Conservation (phyloP, 306 rosid genomes). For the Vicia faba region DNA sequence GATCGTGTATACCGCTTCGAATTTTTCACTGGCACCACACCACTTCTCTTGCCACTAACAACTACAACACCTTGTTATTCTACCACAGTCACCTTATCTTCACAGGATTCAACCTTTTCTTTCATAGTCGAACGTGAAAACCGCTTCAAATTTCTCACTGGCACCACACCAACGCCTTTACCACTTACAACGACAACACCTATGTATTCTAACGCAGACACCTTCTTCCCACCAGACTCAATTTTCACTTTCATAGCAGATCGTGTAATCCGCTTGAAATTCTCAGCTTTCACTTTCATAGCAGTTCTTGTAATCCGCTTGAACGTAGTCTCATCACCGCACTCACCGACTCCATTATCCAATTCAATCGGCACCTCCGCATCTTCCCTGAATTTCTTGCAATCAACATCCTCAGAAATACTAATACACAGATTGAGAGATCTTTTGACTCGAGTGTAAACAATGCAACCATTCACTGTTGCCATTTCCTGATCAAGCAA, state of each 20-base stretch:
- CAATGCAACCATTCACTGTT: conserved; percentile 64
- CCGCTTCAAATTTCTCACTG: conserved; percentile 38
- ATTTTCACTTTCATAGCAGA: too few relatives aligned
- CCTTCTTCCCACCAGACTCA: too few relatives aligned
- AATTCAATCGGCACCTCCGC: background rate
- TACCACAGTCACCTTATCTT: conserved; percentile 12
- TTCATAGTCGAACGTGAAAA: conserved; percentile 45
- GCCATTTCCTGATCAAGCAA: conserved; percentile 55
- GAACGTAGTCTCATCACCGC: conserved; percentile 4
- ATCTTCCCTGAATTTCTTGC: conserved; percentile 32
- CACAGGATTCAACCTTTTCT: conserved; percentile 15
- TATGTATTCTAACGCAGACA: too few relatives aligned
- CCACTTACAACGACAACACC: too few relatives aligned
- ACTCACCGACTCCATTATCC: conserved; percentile 33
- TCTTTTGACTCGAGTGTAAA: conserved; percentile 70
- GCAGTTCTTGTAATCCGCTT: background rate
- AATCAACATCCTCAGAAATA: conserved; percentile 23
- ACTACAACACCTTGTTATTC: conserved; percentile 17
- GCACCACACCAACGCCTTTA: too few relatives aligned
- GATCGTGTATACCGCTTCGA: conserved; percentile 48
- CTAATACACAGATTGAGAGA: conserved; percentile 35
- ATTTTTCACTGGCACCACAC: conserved; percentile 6
- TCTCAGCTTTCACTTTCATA: background rate
- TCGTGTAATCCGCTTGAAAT: too few relatives aligned
- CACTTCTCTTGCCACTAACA: background rate